Base-by-base conservation (phyloP, 73 alveolate genomes). In the Blepharisma stoltei region DNA sequence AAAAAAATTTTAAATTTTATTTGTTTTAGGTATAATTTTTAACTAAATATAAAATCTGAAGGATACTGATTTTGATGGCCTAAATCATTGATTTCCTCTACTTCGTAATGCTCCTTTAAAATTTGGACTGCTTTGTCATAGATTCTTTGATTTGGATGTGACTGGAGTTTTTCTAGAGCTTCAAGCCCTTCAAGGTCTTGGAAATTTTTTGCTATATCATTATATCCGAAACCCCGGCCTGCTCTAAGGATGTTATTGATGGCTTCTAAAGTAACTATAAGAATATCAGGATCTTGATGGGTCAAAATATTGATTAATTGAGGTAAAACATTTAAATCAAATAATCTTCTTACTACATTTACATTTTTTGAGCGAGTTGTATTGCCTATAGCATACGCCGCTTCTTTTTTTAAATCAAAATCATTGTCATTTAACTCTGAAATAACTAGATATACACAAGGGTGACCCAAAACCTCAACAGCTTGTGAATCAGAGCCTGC, bases 401-500 rank as follows among this genome's bases (percentile, higher is more conserved):
- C 97, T 68, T 60, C 76, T 11, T 60, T 60, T 60, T 27, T 60
- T 14, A 92, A 97, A 55, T 86, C 91, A 83, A 70, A 55, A 82
- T 93, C 98, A 66, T 78, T 84, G n/a, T 83, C 67, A 82, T 83
- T 82, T 47, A 77, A 50, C 47, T 87, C 76, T 78, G 78, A 77
- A 23, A 91, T 70, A 44, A 84, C 80, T 76, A 89, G 1, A 21
- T 14, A 86, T 6, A 90, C 50, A 54, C 85, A 67, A 69, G 83
- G 82, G 46, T 88, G 83, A 14, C 83, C 75, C n/a, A 95, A 73
- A 81, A 95, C 86, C 11, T 50, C 46, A 45, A 88, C 81, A 11
- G 93, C 90, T 80, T 95, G 91, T 14, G 27, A 55, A 43, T 83
- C 90, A 67, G 87, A 89, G n/a, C 99, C 99, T 18, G 99, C 99